Conservation (phyloP, 495 filamentous ascomycete genomes). For the Neurospora sp. region DNA sequence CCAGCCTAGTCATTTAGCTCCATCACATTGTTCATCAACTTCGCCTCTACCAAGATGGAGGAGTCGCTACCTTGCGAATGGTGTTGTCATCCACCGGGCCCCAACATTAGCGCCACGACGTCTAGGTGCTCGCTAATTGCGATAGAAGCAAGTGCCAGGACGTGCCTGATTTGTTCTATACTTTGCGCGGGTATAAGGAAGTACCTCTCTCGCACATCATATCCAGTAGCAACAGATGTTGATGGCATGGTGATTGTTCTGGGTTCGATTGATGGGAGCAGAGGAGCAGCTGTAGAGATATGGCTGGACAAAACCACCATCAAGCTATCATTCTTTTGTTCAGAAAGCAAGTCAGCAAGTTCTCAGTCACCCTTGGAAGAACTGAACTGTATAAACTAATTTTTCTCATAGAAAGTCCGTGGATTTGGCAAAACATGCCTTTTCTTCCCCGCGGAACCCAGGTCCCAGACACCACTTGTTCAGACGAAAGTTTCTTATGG, state of each 20-base stretch:
- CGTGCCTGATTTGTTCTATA: not conserved
- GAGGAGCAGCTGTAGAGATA: not conserved
- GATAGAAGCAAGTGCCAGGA: not conserved
- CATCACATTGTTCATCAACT: not conserved
- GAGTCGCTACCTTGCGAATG: not conserved
- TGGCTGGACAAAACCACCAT: not conserved
- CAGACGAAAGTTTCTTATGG: slow-evolving; percentile 2
- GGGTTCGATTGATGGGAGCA: too few species aligned
- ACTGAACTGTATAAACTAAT: not conserved
- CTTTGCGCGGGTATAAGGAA: too few species aligned
- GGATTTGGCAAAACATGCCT: not conserved
- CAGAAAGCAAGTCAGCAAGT: not conserved
- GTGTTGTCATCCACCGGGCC: not conserved
- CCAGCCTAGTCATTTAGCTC: too few species aligned
- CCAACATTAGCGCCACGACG: not conserved
- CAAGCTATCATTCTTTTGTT: slow-evolving; percentile 2
- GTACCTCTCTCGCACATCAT: too few species aligned
- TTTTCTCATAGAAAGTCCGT: not conserved
- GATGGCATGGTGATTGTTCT: too few species aligned
- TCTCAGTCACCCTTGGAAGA: too few species aligned
- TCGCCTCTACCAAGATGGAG: not conserved
- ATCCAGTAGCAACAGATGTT: too few species aligned
- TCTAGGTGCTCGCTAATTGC: not conserved
- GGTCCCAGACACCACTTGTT: not conserved
- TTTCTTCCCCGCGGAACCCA: not conserved